Evolutionary conservation across 2,329 filamentous ascomycete species (phyloP).

Genomic region (Phialophora verrucosa): DNA sequence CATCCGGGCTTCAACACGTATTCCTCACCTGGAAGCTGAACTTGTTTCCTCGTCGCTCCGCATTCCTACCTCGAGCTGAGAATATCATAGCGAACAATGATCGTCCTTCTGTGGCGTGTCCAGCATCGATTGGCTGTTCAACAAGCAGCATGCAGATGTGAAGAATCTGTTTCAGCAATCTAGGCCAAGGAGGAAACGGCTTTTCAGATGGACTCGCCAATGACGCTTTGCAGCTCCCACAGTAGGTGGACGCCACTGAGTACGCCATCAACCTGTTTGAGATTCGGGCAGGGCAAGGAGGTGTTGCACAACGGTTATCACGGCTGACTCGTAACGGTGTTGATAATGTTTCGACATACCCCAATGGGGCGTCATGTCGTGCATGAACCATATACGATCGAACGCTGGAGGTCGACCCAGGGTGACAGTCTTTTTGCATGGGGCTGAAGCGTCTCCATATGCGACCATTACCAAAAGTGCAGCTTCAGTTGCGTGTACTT

Average conservation of each 20-base stretch:
- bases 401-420: background rate
- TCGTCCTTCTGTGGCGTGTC: background rate
- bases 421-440: background rate
- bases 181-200: background rate
- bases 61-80: background rate
- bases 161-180: background rate
- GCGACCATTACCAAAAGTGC: background rate
- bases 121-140: background rate
- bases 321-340: background rate
- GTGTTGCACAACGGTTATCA: conserved; percentile 1
- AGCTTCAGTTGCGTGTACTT: background rate
- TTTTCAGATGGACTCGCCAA: background rate
- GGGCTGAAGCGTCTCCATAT: background rate
- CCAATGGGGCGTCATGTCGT: background rate
- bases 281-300: background rate
- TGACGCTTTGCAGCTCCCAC: background rate
- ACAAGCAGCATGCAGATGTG: background rate
- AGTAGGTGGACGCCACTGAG: background rate
- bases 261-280: background rate
- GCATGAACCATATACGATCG: background rate
- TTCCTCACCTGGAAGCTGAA: background rate
- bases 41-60: background rate
- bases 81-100: background rate
- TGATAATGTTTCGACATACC: background rate
- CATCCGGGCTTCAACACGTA: background rate